These are phyloP conservation scores for Blastosporella zonata DNA, from an alignment of 1,284 basidiomycete species.

Conservation along the genomic window DNA sequence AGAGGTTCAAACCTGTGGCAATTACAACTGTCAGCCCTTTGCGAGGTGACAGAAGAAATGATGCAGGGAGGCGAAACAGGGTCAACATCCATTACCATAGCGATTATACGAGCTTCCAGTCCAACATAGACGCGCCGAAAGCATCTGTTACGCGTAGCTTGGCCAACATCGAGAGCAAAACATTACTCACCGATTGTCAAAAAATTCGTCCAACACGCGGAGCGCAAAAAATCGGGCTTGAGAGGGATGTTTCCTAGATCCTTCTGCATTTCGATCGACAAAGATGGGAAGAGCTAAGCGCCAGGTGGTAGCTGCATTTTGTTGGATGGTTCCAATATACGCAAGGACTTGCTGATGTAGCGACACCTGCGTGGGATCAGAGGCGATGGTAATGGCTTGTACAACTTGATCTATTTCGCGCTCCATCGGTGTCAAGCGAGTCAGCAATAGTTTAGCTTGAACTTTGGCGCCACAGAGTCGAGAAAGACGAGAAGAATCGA, in stretches of 20 bases:
- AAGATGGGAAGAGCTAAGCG: constrained; percentile 73
- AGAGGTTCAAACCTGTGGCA: constrained; percentile 62
- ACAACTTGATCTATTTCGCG: constrained; percentile 74
- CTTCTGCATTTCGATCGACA: constrained; percentile 56
- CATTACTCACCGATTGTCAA: constrained; percentile 73
- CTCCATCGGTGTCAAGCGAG: constrained; percentile 47
- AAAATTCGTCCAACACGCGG: constrained; percentile 81
- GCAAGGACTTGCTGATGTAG: constrained; percentile 80
- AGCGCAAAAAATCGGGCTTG: constrained; percentile 85
- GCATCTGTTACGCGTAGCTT: not conserved
- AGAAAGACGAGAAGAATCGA: constrained; percentile 7
- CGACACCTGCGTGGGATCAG: constrained; percentile 66
- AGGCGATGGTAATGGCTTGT: constrained; percentile 82
- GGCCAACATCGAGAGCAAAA: not conserved
- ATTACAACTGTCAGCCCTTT: constrained; percentile 15
- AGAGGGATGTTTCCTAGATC: constrained; percentile 62
- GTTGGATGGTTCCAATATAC: constrained; percentile 77
- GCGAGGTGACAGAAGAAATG: too few relatives aligned
- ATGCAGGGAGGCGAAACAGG: not conserved
- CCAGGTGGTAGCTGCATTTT: constrained; percentile 77
- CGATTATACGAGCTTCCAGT: not conserved
- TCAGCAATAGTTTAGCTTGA: constrained; percentile 3
- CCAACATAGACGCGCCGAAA: not conserved
- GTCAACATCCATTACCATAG: not conserved
- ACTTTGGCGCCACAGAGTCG: constrained; percentile 2